Evolutionary conservation across 2,329 filamentous ascomycete genomes (phyloP).

Genomic region (Cordyceps tenuipes): DNA sequence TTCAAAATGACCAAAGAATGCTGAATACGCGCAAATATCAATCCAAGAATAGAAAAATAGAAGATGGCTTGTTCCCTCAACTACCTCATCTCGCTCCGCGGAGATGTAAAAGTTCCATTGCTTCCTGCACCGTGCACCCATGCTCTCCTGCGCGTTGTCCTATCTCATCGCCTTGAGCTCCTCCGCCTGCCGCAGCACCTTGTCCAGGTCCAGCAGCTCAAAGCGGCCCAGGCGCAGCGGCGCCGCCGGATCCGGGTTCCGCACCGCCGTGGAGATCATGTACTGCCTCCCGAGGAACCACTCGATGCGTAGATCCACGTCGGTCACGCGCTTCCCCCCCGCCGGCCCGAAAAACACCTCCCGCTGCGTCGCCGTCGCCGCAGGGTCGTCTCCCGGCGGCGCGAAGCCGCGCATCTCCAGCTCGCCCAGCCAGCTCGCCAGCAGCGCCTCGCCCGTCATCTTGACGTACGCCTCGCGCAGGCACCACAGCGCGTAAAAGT

Average conservation of each 20-base stretch:
- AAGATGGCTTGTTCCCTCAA: not conserved
- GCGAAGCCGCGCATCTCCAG: constrained; percentile 60
- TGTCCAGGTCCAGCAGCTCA: constrained; percentile 34
- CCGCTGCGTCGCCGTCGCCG: constrained; percentile 3
- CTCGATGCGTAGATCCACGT: constrained; percentile 27
- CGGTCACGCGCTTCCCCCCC: constrained; percentile 21
- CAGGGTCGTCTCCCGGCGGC: constrained; percentile 34
- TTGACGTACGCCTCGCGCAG: constrained; percentile 77
- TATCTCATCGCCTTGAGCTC: constrained; percentile 7
- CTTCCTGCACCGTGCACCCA: no score
- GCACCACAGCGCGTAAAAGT: constrained; percentile 73
- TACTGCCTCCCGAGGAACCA: constrained; percentile 39
- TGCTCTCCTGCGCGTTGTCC: not conserved
- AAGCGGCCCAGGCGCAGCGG: constrained; percentile 35
- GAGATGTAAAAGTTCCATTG: no score
- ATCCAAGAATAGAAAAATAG: not conserved
- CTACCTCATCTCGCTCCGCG: not conserved
- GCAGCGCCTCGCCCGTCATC: constrained; percentile 69
- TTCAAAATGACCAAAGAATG: not conserved
- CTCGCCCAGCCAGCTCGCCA: constrained; percentile 63
- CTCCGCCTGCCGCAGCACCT: constrained; percentile 38
- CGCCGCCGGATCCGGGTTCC: constrained; percentile 32
- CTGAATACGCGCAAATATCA: not conserved
- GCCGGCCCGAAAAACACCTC: constrained; percentile 23
- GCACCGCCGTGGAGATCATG: constrained; percentile 46